Evolutionary conservation across 148 eudicot species (phyloP).

Genomic region (Amaranthus hypochondriacus): DNA sequence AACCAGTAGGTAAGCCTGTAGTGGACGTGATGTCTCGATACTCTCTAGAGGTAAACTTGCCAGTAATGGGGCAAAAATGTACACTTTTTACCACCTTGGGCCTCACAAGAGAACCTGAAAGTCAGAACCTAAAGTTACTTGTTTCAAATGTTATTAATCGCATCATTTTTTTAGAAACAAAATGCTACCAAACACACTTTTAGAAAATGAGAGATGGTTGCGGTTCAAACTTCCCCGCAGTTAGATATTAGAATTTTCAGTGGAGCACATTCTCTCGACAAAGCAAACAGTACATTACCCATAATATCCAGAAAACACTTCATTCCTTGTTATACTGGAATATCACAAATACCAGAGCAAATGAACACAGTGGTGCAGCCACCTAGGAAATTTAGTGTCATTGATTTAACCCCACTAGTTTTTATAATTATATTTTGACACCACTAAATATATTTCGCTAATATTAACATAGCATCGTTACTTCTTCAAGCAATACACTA

Average conservation of each 20-base stretch:
- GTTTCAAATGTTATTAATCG: not conserved
- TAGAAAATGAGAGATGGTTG: not conserved
- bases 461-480: not conserved
- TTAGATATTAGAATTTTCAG: not conserved
- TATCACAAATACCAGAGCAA: too few relatives aligned
- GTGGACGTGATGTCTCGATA: slow-evolving; percentile 93
- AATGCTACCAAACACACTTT: not conserved
- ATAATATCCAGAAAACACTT: not conserved
- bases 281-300: not conserved
- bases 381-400: too few relatives aligned
- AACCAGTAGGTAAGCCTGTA: slow-evolving; percentile 94
- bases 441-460: too few relatives aligned
- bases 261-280: not conserved
- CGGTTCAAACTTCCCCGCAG: not conserved
- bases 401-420: too few relatives aligned
- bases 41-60: slow-evolving; percentile 71
- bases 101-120: slow-evolving; percentile 96
- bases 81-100: slow-evolving; percentile 98
- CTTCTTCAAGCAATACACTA: not conserved
- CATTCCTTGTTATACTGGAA: not conserved
- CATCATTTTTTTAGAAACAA: not conserved
- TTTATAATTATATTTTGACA: too few relatives aligned
- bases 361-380: too few relatives aligned
- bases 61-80: slow-evolving; percentile 82
- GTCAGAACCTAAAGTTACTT: not conserved